phyloP scores from a whole-genome alignment of 2,329 filamentous ascomycete species.

The Colletotrichum godetiae region DNA sequence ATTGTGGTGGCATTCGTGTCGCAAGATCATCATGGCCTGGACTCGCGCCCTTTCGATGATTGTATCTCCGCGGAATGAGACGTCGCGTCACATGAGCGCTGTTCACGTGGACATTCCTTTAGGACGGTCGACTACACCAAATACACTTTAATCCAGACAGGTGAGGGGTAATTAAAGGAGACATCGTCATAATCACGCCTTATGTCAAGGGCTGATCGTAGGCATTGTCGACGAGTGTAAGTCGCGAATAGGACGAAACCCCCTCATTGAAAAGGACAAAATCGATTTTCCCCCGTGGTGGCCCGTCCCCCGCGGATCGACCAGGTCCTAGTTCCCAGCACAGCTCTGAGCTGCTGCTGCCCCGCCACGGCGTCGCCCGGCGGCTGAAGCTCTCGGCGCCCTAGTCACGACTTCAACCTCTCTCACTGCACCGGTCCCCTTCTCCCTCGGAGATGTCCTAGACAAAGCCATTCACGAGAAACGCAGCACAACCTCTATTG shows the following conservation, averaged over 20 bases:
- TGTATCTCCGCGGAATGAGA: slow-evolving; percentile 20
- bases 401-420: neutral
- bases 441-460: slow-evolving; percentile 17
- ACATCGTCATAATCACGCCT: slow-evolving; percentile 8
- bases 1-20: neutral
- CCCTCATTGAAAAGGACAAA: neutral
- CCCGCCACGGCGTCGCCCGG: neutral
- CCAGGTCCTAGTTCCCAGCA: neutral
- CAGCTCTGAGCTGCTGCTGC: neutral
- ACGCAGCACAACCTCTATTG: neutral
- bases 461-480: neutral
- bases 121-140: neutral
- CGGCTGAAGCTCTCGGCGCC: neutral
- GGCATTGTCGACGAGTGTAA: neutral
- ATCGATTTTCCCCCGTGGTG: neutral
- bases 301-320: neutral
- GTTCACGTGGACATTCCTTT: neutral
- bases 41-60: neutral
- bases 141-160: neutral
- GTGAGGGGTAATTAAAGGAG: neutral
- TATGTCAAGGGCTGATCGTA: neutral
- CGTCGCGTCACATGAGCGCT: slow-evolving; percentile 6
- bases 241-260: neutral
- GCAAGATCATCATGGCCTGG: slow-evolving; percentile 1
- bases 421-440: too few species aligned